These are phyloP conservation scores for Penicillium sp. DNA, from an alignment of 2,329 filamentous ascomycete species.

Conservation along the genomic window DNA sequence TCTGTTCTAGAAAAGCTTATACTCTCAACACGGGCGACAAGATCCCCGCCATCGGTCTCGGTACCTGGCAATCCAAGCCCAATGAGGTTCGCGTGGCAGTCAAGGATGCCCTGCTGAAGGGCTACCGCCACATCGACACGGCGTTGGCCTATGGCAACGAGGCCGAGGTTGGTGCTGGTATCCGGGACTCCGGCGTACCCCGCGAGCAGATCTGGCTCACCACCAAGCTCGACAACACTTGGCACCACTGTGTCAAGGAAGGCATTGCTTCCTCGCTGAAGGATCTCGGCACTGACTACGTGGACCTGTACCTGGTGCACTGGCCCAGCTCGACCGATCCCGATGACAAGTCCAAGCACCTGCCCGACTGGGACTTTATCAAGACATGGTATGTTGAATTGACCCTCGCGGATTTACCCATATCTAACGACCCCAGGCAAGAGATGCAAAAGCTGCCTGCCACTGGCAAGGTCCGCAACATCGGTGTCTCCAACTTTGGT, in stretches of 20 bases:
- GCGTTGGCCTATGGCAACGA: slow-evolving; percentile 56
- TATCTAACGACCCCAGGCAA: slow-evolving; percentile 54
- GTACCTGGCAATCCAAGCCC: slow-evolving; percentile 52
- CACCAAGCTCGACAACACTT: slow-evolving; percentile 64
- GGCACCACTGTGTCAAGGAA: slow-evolving; percentile 55
- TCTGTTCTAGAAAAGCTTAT: slow-evolving; percentile 31
- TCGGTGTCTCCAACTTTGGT: slow-evolving; percentile 81
- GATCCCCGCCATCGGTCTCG: slow-evolving; percentile 49
- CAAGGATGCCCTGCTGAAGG: slow-evolving; percentile 44
- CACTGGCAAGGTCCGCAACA: slow-evolving; percentile 64
- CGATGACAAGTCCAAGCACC: slow-evolving; percentile 53
- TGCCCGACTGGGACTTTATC: slow-evolving; percentile 72
- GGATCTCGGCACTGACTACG: slow-evolving; percentile 59
- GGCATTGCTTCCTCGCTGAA: slow-evolving; percentile 59
- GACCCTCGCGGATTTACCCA: not conserved
- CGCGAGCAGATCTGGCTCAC: slow-evolving; percentile 62
- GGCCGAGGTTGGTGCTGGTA: slow-evolving; percentile 60
- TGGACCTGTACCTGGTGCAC: slow-evolving; percentile 69
- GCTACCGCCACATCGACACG: slow-evolving; percentile 54
- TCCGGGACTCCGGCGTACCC: slow-evolving; percentile 61
- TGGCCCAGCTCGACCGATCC: slow-evolving; percentile 55
- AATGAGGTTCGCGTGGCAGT: slow-evolving; percentile 49
- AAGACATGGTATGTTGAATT: slow-evolving; percentile 57
- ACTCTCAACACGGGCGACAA: slow-evolving; percentile 47
- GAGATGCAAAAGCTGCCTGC: slow-evolving; percentile 43